Conservation (phyloP, 169 alveolate species). For the Plasmodium gonderi region DNA sequence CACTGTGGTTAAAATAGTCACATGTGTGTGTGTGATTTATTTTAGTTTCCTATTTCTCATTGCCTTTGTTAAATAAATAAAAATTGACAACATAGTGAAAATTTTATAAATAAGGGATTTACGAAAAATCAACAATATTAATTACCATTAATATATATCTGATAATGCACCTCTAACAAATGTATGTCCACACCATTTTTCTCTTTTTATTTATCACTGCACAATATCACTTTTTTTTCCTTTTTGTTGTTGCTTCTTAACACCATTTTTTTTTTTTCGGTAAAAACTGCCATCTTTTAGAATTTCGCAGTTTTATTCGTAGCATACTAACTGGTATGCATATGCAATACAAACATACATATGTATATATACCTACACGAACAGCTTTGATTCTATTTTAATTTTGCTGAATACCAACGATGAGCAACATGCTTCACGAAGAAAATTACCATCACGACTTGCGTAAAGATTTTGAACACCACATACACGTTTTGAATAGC, state of each 20-base stretch:
- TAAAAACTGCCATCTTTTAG: not conserved
- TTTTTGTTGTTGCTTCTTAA: not conserved
- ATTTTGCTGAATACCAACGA: not conserved
- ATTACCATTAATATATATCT: too few species aligned
- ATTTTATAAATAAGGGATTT: not conserved
- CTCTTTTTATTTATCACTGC: not conserved
- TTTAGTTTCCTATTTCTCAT: not conserved
- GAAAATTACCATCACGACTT: not conserved
- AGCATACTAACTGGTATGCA: not conserved
- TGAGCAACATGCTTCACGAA: conserved; percentile 25
- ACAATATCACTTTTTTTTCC: not conserved
- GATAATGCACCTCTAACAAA: too few species aligned
- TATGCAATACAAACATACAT: too few species aligned
- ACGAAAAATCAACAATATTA: not conserved
- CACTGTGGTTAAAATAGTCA: not conserved
- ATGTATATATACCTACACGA: not conserved
- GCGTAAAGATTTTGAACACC: conserved; percentile 1
- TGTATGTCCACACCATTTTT: not conserved
- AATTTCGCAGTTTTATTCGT: not conserved
- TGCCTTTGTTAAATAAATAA: not conserved
- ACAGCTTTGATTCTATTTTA: not conserved
- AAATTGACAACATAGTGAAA: conserved; percentile 1
- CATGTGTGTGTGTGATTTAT: not conserved
- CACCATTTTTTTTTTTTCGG: not conserved
- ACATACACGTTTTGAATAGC: conserved; percentile 6